Percentiles rank a stretch among this genome's conserved stretches.
These are phyloP conservation scores for Poteriospumella lacustris DNA, from an alignment of 108 stramenopile species.

Conservation along the genomic window DNA sequence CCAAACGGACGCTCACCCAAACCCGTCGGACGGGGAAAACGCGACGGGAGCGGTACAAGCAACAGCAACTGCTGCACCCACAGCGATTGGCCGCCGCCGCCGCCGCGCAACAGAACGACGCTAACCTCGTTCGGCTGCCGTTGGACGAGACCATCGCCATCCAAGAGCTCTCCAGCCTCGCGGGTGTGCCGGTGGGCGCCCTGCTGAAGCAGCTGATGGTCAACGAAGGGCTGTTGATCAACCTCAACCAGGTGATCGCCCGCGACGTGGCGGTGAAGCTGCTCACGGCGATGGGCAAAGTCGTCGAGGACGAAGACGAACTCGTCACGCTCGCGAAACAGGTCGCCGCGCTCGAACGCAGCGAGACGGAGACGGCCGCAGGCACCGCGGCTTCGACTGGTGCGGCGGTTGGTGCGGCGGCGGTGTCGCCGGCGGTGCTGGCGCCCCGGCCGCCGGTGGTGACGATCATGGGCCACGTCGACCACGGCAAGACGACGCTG, in stretches of 20 bases:
- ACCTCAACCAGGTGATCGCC: slow-evolving; percentile 79
- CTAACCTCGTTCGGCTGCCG: no score
- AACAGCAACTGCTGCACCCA: no score
- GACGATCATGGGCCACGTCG: slow-evolving; percentile 97
- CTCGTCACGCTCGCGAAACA: slow-evolving; percentile 51
- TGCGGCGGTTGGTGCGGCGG: slow-evolving; percentile 51
- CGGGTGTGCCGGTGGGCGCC: neutral
- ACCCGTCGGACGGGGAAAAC: no score
- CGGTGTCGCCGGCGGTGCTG: slow-evolving; percentile 39
- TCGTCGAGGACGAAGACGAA: neutral
- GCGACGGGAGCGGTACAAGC: no score
- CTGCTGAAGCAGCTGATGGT: slow-evolving; percentile 88
- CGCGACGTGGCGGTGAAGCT: slow-evolving; percentile 69
- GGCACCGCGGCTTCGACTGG: slow-evolving; percentile 32
- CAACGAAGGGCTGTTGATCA: slow-evolving; percentile 85
- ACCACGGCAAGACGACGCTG: slow-evolving; percentile 98
- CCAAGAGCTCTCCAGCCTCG: neutral
- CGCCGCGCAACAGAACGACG: no score
- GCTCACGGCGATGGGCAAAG: slow-evolving; percentile 81
- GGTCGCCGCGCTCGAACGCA: slow-evolving; percentile 57
- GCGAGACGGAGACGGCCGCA: slow-evolving; percentile 63
- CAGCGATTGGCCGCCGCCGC: no score
- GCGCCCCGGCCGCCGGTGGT: slow-evolving; percentile 78
- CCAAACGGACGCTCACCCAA: no score
- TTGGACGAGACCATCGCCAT: neutral